phyloP scores from a whole-genome alignment of 306 rosid genomes.

The Sicyos baderoa region DNA sequence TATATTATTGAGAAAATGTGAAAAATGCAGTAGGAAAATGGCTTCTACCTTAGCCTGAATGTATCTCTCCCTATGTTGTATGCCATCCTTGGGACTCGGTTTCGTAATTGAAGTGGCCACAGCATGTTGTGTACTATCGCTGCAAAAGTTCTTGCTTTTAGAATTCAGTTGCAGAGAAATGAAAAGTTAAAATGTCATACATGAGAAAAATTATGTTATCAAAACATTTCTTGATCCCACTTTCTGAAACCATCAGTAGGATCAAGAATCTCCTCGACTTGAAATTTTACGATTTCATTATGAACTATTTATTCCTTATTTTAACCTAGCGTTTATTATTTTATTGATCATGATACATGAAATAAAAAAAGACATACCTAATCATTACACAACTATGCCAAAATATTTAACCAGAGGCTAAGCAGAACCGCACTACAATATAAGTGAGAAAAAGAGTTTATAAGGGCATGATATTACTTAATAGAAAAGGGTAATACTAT shows the following conservation, averaged over 20 bases:
- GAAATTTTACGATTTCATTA: not conserved
- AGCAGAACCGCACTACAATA: not conserved
- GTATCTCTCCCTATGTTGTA: slow-evolving; percentile 62
- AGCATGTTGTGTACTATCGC: slow-evolving; percentile 37
- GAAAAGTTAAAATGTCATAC: not conserved
- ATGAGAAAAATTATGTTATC: not conserved
- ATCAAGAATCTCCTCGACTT: not conserved
- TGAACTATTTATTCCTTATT: not conserved
- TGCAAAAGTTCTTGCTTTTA: slow-evolving; percentile 29
- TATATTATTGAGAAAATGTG: not conserved
- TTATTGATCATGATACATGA: not conserved
- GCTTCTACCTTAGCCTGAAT: slow-evolving; percentile 77
- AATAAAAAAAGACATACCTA: not conserved
- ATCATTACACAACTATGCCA: not conserved
- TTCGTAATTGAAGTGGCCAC: slow-evolving; percentile 32
- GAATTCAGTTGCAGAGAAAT: not conserved
- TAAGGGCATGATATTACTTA: not conserved
- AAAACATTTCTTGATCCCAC: not conserved
- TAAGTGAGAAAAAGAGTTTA: not conserved
- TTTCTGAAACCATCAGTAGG: not conserved
- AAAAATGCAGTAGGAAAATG: slow-evolving; percentile 15
- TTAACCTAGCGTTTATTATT: not conserved
- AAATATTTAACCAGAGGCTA: not conserved
- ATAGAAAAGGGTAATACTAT: not conserved
- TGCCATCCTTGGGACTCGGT: slow-evolving; percentile 55